phyloP scores from a whole-genome alignment of 805 yeast genomes.

The Sugiyamaella mastotermitis region DNA sequence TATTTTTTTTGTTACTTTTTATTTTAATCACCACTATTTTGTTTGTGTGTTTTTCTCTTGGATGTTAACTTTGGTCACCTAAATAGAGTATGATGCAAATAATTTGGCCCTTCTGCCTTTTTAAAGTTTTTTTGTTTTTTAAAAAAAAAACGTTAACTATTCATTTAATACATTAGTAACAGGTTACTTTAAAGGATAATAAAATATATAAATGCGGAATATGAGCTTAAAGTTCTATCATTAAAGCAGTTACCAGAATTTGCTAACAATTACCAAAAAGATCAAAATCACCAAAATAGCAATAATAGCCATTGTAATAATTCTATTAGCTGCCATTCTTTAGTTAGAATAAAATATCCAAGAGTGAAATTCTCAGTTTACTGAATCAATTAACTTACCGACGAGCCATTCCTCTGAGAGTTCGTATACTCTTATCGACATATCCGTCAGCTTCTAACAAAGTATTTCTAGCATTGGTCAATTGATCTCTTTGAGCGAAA shows the following conservation, averaged over 20 bases:
- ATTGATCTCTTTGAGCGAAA: slow-evolving; percentile 90
- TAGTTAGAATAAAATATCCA: background rate
- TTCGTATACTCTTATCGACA: slow-evolving; percentile 82
- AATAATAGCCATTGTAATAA: slow-evolving; percentile 86
- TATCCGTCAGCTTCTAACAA: slow-evolving; percentile 85
- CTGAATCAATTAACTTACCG: slow-evolving; percentile 21
- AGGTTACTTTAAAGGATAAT: too few relatives aligned
- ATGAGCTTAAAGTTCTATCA: too few relatives aligned
- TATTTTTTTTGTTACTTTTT: background rate
- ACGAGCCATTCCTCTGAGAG: slow-evolving; percentile 86
- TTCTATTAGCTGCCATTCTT: slow-evolving; percentile 82
- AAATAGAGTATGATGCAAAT: too few relatives aligned
- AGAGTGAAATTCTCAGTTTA: background rate
- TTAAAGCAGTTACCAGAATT: slow-evolving; percentile 68
- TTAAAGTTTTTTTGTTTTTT: too few relatives aligned
- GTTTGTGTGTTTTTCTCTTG: too few relatives aligned
- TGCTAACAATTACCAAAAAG: slow-evolving; percentile 74
- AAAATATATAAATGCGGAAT: too few relatives aligned
- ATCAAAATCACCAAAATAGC: slow-evolving; percentile 80
- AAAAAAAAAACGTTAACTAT: too few relatives aligned
- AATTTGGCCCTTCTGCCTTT: too few relatives aligned
- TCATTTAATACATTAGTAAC: too few relatives aligned
- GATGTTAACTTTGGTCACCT: too few relatives aligned
- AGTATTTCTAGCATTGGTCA: slow-evolving; percentile 78
- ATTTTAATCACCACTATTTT: too few relatives aligned